Evolutionary conservation across 2,329 filamentous ascomycete genomes (phyloP), one percentile per base, ranked within the genome.

Genomic region (Orbilia oligospora): DNA sequence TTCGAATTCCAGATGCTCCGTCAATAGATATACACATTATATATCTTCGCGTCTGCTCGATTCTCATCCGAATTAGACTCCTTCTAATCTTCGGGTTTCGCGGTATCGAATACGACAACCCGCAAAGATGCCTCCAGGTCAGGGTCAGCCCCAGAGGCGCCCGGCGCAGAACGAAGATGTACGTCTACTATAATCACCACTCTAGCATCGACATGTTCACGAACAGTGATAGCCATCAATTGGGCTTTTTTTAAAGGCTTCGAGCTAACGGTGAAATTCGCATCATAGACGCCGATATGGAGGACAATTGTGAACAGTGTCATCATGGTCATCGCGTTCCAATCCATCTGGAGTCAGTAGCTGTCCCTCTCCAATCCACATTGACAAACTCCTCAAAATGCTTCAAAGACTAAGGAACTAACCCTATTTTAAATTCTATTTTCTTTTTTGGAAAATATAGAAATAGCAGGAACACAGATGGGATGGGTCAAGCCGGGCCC

Each of bases 311-410:
- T 78, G 44, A 71, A 88, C 63, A 85, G 87, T 33, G 85, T 86
- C 75, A 85, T 90, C 82, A 91, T 89, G 83, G 86, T 90, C 80
- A 75, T 84, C 46, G 89, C 87, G 68, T 86, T 90, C 84, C 90
- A 91, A 83, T 84, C 88, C 71, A 82, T 88, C 71, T 86, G 90
- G 85, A 87, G 86, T 82, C 87, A 88, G 82, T 85, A 89, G 79
- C 10, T 27, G 27, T 18, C 66, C 18, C 24, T 30, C 27, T 3
- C n/a, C 6, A 30, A 30, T 6, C 27, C 27, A 30, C 76, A 64
- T 18, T 27, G 12, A 55, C 51, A 55, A n/a, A 24, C 14, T 27
- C 10, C 5, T 20, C 48, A 16, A 16, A 27, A 27, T n/a, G 20
- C 20, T 51, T 51, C 20, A 16, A 16, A 30, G 18, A 14, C 63